These are phyloP conservation scores for Cutaneotrichosporon mucoides DNA, from an alignment of 1,284 basidiomycete species.

Conservation along the genomic window DNA sequence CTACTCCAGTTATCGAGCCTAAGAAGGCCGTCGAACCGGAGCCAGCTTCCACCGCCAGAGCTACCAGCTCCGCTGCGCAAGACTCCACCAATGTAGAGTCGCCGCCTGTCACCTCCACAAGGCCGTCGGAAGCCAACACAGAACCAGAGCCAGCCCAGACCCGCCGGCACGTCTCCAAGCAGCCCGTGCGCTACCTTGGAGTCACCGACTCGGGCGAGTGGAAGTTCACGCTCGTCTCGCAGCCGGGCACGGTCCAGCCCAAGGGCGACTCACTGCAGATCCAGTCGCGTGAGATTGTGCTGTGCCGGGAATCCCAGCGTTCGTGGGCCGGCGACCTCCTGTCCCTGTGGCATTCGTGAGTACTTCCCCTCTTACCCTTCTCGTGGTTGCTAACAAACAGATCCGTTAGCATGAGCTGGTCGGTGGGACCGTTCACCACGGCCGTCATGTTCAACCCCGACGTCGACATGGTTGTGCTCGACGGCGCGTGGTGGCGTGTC, in stretches of 20 bases:
- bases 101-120: no score
- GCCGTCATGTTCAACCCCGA: conserved; percentile 9
- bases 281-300: conserved; percentile 3
- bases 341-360: conserved; percentile 7
- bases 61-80: background rate
- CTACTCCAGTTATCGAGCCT: no score
- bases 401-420: conserved; percentile 4
- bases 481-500: conserved; percentile 18
- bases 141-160: no score
- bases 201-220: conserved; percentile 16
- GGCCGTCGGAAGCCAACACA: no score
- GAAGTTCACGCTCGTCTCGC: conserved; percentile 6
- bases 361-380: background rate
- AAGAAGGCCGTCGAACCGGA: background rate
- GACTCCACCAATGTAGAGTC: background rate
- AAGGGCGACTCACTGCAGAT: background rate
- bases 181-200: conserved; percentile 11
- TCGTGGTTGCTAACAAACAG: background rate
- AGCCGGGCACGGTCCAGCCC: background rate
- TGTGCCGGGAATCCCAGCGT: background rate
- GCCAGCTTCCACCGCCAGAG: background rate
- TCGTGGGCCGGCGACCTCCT: conserved; percentile 1
- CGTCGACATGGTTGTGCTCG: conserved; percentile 20
- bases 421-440: conserved; percentile 15
- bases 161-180: conserved; percentile 2